phyloP scores from a whole-genome alignment of 495 filamentous ascomycete genomes.

The Pseudotulostoma volvatum region DNA sequence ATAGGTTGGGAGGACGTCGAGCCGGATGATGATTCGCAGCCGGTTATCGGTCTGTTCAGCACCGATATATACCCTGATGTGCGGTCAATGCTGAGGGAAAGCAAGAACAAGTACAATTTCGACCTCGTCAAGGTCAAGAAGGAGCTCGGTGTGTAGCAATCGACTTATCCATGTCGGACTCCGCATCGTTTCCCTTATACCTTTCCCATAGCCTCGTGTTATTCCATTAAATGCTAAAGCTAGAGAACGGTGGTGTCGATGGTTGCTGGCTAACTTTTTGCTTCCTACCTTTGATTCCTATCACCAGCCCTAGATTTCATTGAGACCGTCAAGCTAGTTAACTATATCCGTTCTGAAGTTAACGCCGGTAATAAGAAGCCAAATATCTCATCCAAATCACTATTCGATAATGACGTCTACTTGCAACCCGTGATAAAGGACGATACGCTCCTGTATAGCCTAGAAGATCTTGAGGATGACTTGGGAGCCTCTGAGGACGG shows the following conservation, averaged over 20 bases:
- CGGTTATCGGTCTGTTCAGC: constrained; percentile 55
- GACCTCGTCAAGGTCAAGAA: constrained; percentile 54
- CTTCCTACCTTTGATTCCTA: background rate
- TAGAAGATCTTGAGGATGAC: constrained; percentile 54
- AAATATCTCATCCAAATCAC: constrained; percentile 35
- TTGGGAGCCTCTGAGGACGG: constrained; percentile 13
- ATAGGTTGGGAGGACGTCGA: constrained; percentile 75
- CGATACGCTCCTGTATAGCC: constrained; percentile 66
- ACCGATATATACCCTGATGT: constrained; percentile 49
- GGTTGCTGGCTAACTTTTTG: constrained; percentile 9
- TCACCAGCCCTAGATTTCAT: constrained; percentile 59
- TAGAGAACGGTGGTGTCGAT: too few relatives aligned
- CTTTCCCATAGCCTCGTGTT: too few relatives aligned
- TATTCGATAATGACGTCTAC: constrained; percentile 58
- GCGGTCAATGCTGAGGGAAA: constrained; percentile 51
- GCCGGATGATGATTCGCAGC: constrained; percentile 45
- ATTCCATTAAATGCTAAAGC: too few relatives aligned
- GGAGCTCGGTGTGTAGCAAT: constrained; percentile 40
- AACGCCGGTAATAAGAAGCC: constrained; percentile 34
- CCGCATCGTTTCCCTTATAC: too few relatives aligned
- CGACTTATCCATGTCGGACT: too few relatives aligned
- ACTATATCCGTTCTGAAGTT: constrained; percentile 50
- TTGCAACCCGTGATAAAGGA: constrained; percentile 78
- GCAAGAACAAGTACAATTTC: constrained; percentile 53
- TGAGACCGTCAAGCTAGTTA: constrained; percentile 67